A percentile compares a stretch with the other conserved stretches of the same genome.
phyloP scores from a whole-genome alignment of 1,139 yeast genomes.

The Saccharomyces pastorianus region DNA sequence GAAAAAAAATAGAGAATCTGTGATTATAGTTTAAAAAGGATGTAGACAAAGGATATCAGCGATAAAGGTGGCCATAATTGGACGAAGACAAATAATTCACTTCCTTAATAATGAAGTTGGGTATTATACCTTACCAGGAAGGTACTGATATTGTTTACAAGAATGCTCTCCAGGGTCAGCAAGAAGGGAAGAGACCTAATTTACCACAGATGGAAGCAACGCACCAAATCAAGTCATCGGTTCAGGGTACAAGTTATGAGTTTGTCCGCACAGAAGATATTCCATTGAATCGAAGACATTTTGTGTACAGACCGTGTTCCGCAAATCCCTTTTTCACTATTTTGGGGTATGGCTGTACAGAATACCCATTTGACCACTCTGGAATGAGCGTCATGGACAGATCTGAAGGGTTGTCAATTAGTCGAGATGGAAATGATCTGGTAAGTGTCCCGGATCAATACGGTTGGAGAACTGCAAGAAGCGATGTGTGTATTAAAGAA shows the following conservation, averaged over 20 bases:
- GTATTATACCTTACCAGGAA: conserved; percentile 26
- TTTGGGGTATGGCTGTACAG: conserved; percentile 65
- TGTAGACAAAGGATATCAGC: background rate
- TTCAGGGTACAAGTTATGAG: conserved; percentile 1
- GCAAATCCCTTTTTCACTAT: conserved; percentile 58
- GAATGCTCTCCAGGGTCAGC: conserved; percentile 2
- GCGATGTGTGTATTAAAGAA: conserved; percentile 68
- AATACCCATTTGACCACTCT: conserved; percentile 57
- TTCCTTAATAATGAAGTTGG: conserved; percentile 20
- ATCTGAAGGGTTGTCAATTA: conserved; percentile 49
- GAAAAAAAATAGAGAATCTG: background rate
- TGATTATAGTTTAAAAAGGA: background rate
- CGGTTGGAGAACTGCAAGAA: conserved; percentile 79
- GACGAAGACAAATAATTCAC: background rate
- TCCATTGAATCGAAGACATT: conserved; percentile 73
- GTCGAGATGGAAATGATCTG: conserved; percentile 32
- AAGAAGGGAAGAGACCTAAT: conserved; percentile 11
- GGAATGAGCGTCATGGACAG: conserved; percentile 68
- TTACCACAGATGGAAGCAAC: conserved; percentile 13
- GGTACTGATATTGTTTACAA: conserved; percentile 20
- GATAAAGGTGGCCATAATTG: background rate
- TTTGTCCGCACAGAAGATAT: conserved; percentile 49
- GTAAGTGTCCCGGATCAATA: conserved; percentile 40
- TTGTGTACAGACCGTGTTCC: conserved; percentile 70
- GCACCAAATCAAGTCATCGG: conserved; percentile 4